Evolutionary conservation across 2,329 filamentous ascomycete genomes (phyloP).

Genomic region (Pestalotiopsis sp.): DNA sequence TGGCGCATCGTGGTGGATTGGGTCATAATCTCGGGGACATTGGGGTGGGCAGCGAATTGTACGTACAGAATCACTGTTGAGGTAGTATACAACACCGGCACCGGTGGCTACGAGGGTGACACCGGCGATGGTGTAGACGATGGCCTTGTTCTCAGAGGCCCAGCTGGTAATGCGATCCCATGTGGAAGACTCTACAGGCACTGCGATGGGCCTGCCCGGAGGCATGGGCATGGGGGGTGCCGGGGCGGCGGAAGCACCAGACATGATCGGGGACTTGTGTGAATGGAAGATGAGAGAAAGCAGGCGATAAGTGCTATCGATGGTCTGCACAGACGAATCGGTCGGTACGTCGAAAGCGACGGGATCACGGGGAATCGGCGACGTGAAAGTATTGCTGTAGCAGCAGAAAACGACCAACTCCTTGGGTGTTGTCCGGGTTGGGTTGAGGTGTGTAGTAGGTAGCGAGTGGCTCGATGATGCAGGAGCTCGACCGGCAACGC

Average conservation of each 20-base stretch:
- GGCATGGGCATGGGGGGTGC: constrained; percentile 53
- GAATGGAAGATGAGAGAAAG: constrained; percentile 40
- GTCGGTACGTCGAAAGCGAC: background rate
- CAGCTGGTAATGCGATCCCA: constrained; percentile 92
- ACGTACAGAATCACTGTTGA: constrained; percentile 64
- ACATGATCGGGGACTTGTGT: constrained; percentile 23
- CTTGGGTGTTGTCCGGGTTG: background rate
- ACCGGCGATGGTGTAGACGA: constrained; percentile 95
- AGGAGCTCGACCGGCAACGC: constrained; percentile 7
- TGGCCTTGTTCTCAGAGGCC: constrained; percentile 93
- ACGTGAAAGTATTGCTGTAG: background rate
- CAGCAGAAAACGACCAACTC: background rate
- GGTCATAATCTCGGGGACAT: background rate
- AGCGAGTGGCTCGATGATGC: constrained; percentile 16
- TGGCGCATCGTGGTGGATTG: background rate
- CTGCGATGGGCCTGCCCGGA: constrained; percentile 43
- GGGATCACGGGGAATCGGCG: background rate
- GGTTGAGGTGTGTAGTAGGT: constrained; percentile 1
- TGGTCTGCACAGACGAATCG: background rate
- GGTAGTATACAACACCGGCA: constrained; percentile 91
- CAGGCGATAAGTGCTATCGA: constrained; percentile 14
- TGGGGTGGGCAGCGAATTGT: constrained; percentile 5
- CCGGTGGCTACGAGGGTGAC: constrained; percentile 90
- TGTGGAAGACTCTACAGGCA: constrained; percentile 64
- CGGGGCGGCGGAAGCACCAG: constrained; percentile 43